phyloP scores from a whole-genome alignment of 2,329 filamentous ascomycete genomes.

The Beauveria sp. region DNA sequence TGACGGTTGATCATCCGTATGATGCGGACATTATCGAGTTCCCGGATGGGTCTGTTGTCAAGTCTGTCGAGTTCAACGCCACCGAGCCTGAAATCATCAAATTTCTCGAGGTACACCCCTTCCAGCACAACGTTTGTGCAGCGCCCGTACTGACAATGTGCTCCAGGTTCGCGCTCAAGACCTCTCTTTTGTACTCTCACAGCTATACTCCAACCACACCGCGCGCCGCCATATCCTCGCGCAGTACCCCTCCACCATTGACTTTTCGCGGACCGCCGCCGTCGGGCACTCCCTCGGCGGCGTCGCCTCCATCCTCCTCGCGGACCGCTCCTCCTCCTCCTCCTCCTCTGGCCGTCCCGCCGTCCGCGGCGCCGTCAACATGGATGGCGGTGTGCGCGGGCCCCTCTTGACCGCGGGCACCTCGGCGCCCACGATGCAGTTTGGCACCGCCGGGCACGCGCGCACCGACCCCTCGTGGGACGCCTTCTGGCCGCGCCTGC shows the following conservation, averaged over 20 bases:
- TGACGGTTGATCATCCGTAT: constrained; percentile 39
- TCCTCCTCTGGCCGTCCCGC: no score
- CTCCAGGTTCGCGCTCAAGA: constrained; percentile 24
- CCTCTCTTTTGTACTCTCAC: constrained; percentile 25
- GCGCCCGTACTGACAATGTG: no score
- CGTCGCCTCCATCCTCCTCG: constrained; percentile 23
- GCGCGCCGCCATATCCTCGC: not conserved
- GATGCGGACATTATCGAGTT: constrained; percentile 35
- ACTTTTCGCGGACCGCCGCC: constrained; percentile 17
- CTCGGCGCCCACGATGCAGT: constrained; percentile 16
- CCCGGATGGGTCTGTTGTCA: constrained; percentile 26
- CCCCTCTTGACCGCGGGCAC: constrained; percentile 16
- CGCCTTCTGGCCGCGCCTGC: constrained; percentile 14
- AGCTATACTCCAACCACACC: constrained; percentile 16
- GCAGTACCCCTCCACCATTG: constrained; percentile 15
- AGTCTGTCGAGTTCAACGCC: constrained; percentile 15
- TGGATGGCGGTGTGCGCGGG: constrained; percentile 27
- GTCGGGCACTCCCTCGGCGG: constrained; percentile 31
- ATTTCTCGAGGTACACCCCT: not conserved
- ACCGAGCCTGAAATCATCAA: constrained; percentile 10
- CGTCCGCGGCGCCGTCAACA: constrained; percentile 27
- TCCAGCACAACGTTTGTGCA: no score
- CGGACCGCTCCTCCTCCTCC: no score
- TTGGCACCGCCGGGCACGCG: constrained; percentile 14
- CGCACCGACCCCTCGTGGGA: constrained; percentile 17